Base-by-base conservation (phyloP, 2,329 filamentous ascomycete species). In the Trichoderma semiorbis region DNA sequence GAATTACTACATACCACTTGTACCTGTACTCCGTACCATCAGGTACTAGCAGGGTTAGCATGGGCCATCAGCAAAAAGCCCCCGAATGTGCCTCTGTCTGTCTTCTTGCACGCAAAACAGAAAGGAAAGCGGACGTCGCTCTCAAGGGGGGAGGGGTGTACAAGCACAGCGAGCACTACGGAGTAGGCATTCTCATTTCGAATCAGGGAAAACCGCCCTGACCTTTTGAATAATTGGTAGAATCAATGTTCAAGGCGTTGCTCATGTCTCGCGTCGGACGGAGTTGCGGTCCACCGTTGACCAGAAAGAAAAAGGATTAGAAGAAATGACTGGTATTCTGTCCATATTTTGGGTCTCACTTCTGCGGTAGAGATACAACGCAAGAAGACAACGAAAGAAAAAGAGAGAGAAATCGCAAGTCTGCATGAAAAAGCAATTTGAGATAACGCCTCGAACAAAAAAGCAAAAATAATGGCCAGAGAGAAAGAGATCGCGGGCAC, bases 21-120 rank as follows among this genome's bases (percentile, higher is more conserved):
- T 60, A 60, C 57, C 30, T 30, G 28, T 69, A 53, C 67, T 61
- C 47, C 67, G 36, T 70, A 24, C 67, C 58, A 39, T 55, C 55
- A 34, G 30, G 36, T 39, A 47, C 70, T 72, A 72, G 70, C 70
- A 72, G 70, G 70, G 70, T 64, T 39, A 72, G 65, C 65, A 63
- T 70, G 55, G 70, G 34, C 70, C 70, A 72, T 50, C 36, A 57
- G 69, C 66, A 72, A 72, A 72, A 72, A 72, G 65, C 66, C 70
- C 66, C 65, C 70, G 70, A 72, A 55, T 62, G 53, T 39, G 39
- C 39, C 32, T 63, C 18, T 67, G 58, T 39, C 43, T 66, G 64
- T 39, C 43, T 60, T 66, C 24, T 65, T 28, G 69, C 50, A 58
- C 28, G 62, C 43, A 66, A 66, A 63, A 28, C 62, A 53, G 69